Percentiles rank a stretch among this genome's conserved stretches.
Conservation (phyloP, 2,329 filamentous ascomycete genomes). For the Lojkania enalia region DNA sequence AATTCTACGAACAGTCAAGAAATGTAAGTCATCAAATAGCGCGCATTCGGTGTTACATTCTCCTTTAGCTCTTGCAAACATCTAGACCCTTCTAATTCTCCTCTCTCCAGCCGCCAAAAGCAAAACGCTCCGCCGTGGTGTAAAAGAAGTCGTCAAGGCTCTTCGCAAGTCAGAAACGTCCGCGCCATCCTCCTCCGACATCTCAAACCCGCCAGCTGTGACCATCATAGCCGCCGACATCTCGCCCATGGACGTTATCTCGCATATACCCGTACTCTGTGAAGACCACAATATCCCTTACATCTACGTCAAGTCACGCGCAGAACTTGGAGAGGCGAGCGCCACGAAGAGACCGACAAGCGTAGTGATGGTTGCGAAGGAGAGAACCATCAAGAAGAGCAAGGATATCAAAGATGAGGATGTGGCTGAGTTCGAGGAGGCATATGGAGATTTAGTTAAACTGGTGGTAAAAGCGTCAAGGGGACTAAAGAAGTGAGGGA, state of each 20-base stretch:
- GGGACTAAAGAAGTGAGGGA: slow-evolving; percentile 56
- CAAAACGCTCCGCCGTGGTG: slow-evolving; percentile 94
- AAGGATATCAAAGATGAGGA: slow-evolving; percentile 53
- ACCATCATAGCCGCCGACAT: slow-evolving; percentile 96
- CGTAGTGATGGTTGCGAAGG: slow-evolving; percentile 79
- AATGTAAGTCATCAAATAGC: slow-evolving; percentile 50
- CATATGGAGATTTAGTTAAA: slow-evolving; percentile 61
- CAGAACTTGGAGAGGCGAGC: slow-evolving; percentile 89
- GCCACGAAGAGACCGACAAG: slow-evolving; percentile 95
- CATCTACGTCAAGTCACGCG: slow-evolving; percentile 89
- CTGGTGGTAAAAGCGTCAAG: slow-evolving; percentile 62
- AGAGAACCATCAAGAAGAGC: slow-evolving; percentile 54
- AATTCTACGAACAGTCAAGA: slow-evolving; percentile 67
- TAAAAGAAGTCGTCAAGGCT: slow-evolving; percentile 98
- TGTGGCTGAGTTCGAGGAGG: slow-evolving; percentile 53
- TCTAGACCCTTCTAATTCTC: slow-evolving; percentile 15
- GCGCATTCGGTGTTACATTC: neutral
- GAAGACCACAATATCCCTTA: slow-evolving; percentile 98
- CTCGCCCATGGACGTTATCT: slow-evolving; percentile 98
- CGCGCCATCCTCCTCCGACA: slow-evolving; percentile 60
- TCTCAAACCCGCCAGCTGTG: slow-evolving; percentile 66
- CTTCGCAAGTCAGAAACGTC: slow-evolving; percentile 84
- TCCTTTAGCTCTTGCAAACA: neutral
- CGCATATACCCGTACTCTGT: slow-evolving; percentile 94
- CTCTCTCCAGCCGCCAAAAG: slow-evolving; percentile 80